Percentiles rank a stretch among this genome's conserved stretches.
Evolutionary conservation across 2,329 filamentous ascomycete genomes (phyloP).

Genomic region (Scopulariopsis brevicaulis): DNA sequence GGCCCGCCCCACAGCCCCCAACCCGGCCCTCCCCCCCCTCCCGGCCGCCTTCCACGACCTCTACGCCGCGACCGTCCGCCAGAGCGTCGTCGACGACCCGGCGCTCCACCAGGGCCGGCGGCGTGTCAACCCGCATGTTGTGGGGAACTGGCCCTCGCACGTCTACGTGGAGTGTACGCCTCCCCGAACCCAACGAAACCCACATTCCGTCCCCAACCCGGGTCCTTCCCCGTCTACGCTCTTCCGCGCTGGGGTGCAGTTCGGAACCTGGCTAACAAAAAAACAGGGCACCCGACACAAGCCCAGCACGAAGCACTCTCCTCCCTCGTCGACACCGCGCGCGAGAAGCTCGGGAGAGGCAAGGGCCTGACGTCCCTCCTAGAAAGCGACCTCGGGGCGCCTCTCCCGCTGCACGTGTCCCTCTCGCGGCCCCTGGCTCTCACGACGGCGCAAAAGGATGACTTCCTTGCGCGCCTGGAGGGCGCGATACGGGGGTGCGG

Average conservation of each 20-base stretch:
- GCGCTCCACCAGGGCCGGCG: conserved; percentile 75
- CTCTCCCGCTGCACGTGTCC: conserved; percentile 79
- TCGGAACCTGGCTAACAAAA: conserved; percentile 6
- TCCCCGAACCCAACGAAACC: conserved; percentile 23
- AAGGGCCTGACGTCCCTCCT: conserved; percentile 56
- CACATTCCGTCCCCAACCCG: background rate
- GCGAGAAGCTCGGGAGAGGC: conserved; percentile 15
- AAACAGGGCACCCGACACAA: conserved; percentile 40
- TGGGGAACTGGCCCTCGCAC: conserved; percentile 88
- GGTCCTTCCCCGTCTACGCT: background rate
- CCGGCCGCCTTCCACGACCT: conserved; percentile 77
- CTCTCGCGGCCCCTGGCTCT: conserved; percentile 75
- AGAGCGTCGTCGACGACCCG: conserved; percentile 72
- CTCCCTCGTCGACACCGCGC: conserved; percentile 25
- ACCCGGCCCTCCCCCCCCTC: conserved; percentile 47
- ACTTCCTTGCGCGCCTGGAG: conserved; percentile 48
- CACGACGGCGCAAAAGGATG: conserved; percentile 56
- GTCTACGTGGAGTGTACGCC: conserved; percentile 79
- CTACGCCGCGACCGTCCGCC: conserved; percentile 71
- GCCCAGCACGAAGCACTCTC: conserved; percentile 34
- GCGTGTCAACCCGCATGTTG: conserved; percentile 70
- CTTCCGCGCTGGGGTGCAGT: conserved; percentile 5
- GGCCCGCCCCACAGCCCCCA: background rate
- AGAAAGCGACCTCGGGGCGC: conserved; percentile 64
- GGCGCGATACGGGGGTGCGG: background rate